A percentile compares a stretch with the other conserved stretches of the same genome.
These are phyloP conservation scores for Schwanniomyces polymorphus DNA, from an alignment of 805 yeast species.

Conservation along the genomic window DNA sequence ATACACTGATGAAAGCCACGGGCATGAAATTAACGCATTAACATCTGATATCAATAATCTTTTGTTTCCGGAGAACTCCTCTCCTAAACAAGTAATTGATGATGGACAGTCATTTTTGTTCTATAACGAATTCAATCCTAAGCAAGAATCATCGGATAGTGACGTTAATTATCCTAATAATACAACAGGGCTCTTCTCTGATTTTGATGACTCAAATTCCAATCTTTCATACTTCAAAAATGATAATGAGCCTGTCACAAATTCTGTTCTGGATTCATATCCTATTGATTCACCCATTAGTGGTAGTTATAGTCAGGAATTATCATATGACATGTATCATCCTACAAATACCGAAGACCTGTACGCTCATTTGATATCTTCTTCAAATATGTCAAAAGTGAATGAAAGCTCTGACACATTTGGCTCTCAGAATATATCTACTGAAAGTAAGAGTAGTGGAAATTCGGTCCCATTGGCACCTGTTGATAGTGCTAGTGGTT, in stretches of 20 bases:
- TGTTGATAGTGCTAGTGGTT: not conserved
- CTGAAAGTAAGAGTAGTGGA: not conserved
- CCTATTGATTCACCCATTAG: conserved; percentile 15
- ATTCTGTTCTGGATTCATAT: conserved; percentile 10
- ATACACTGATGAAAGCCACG: not conserved
- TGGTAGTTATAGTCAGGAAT: not conserved
- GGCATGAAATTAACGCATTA: not conserved
- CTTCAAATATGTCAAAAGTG: not conserved
- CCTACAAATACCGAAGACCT: not conserved
- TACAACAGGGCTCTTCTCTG: not conserved
- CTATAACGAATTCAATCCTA: not conserved
- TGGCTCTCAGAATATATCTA: not conserved
- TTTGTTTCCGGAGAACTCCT: not conserved
- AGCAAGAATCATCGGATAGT: not conserved
- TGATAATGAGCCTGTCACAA: not conserved
- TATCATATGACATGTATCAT: not conserved
- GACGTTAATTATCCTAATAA: not conserved
- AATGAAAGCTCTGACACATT: conserved; percentile 3
- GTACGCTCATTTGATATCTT: not conserved
- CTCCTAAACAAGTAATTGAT: not conserved
- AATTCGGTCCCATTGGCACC: not conserved
- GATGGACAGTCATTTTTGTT: not conserved
- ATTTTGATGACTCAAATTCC: not conserved
- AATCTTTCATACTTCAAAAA: not conserved
- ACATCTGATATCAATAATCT: not conserved